Evolutionary conservation across 768 basidiomycete species (phyloP).

Genomic region (Russula virescens): DNA sequence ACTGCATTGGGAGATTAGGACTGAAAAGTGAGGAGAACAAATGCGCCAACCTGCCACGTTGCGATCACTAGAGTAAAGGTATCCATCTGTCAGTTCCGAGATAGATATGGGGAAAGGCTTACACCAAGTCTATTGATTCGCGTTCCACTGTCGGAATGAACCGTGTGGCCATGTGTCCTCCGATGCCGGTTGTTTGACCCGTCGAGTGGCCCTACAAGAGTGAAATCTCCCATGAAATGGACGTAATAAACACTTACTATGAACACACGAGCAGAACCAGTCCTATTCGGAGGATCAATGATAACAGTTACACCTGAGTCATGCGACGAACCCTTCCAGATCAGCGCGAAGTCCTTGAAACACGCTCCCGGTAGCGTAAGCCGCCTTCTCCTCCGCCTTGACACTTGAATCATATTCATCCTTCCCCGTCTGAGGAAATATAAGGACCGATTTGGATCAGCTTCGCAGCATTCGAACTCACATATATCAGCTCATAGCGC

Average conservation of each 20-base stretch:
- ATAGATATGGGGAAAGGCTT: slow-evolving; percentile 27
- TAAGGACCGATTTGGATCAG: background rate
- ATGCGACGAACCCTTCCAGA: slow-evolving; percentile 60
- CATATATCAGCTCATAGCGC: slow-evolving; percentile 81
- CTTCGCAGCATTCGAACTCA: slow-evolving; percentile 32
- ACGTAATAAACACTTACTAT: slow-evolving; percentile 47
- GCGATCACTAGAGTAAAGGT: slow-evolving; percentile 50
- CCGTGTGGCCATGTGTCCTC: slow-evolving; percentile 64
- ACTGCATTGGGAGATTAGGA: slow-evolving; percentile 36
- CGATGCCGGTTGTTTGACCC: slow-evolving; percentile 82
- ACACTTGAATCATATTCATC: slow-evolving; percentile 71
- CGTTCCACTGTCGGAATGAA: slow-evolving; percentile 97
- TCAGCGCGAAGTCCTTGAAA: slow-evolving; percentile 87
- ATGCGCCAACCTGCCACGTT: slow-evolving; percentile 60
- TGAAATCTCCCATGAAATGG: slow-evolving; percentile 9
- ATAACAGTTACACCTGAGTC: background rate
- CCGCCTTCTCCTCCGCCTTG: slow-evolving; percentile 57
- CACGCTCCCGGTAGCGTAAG: slow-evolving; percentile 64
- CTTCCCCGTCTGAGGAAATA: slow-evolving; percentile 58
- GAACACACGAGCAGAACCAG: slow-evolving; percentile 72
- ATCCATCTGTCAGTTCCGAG: background rate
- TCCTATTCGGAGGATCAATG: slow-evolving; percentile 33
- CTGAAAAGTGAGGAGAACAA: background rate
- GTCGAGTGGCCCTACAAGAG: slow-evolving; percentile 73
- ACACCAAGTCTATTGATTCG: slow-evolving; percentile 88